Evolutionary conservation across 2,329 filamentous ascomycete genomes (phyloP), one percentile per base, ranked within the genome.

Genomic region (Stemphylium vesicarium): DNA sequence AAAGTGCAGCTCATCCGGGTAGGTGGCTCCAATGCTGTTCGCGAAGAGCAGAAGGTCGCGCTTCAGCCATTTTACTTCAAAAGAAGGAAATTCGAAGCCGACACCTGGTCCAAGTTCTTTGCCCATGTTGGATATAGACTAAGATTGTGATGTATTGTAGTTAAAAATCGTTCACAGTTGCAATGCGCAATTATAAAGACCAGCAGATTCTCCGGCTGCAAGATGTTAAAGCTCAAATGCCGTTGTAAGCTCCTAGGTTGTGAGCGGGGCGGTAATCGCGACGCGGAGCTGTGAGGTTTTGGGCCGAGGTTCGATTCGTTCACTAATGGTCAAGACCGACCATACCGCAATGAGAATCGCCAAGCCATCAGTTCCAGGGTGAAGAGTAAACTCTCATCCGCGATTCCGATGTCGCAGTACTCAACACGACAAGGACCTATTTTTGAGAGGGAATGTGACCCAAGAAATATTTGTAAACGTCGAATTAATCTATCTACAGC

Each of bases 41-140:
- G 93, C 92, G 76, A 97, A 97, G 58, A 98, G 87, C 58, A 97
- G 82, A 32, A 88, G 86, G 81, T 97, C 93, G 63, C 93, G 87
- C 84, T 93, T 92, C 68, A 91, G 78, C 93, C 92, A 97, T 66
- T 88, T 85, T 10, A 96, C 91, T 71, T 88, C 84, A 70, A 85
- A 80, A 42, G 84, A 77, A 53, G 91, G 91, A 75, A 90, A 96
- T 77, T 95, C 85, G 78, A 93, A 92, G 69, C 92, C 91, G 72
- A 79, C 82, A 66, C 84, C 85, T 42, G 84, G 83, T 50, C 73
- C 70, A 42, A 62, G 52, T 61, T 70, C 61, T 43, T 66, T 66
- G 58, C 68, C 67, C 73, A 76, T 76, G 18, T 37, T 69, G 58
- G 37, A 38, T 6, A 16, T 26, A 29, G 22, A 12, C 1, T 2